A percentile compares a stretch with the other conserved stretches of the same genome.
phyloP scores from a whole-genome alignment of 306 rosid genomes.

The Notholithocarpus densiflorus region DNA sequence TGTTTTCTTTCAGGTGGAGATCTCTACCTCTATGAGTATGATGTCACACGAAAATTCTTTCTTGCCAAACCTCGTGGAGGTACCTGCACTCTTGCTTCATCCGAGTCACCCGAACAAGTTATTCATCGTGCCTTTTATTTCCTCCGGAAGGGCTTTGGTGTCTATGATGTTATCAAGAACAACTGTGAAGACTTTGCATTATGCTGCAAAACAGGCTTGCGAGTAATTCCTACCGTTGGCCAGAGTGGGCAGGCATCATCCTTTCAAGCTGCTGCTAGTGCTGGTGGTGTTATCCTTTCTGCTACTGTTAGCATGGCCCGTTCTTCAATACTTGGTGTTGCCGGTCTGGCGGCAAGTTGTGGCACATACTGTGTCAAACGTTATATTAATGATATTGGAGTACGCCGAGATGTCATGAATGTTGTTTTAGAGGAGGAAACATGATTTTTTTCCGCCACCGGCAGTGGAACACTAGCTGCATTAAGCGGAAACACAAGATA shows the following conservation, averaged over 20 bases:
- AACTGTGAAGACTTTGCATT: slow-evolving; percentile 82
- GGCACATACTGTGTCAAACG: slow-evolving; percentile 45
- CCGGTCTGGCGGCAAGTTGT: slow-evolving; percentile 28
- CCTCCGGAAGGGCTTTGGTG: slow-evolving; percentile 62
- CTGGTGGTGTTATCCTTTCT: slow-evolving; percentile 10
- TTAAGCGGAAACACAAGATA: too few relatives aligned
- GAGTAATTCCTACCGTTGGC: slow-evolving; percentile 33
- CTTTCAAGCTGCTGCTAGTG: slow-evolving; percentile 41
- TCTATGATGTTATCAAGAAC: slow-evolving; percentile 50
- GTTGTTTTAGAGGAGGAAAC: too few relatives aligned
- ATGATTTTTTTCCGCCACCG: too few relatives aligned
- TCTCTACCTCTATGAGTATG: slow-evolving; percentile 57
- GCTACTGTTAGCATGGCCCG: not conserved
- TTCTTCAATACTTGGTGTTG: slow-evolving; percentile 32
- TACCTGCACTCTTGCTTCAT: slow-evolving; percentile 63
- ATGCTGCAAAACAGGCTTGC: slow-evolving; percentile 80
- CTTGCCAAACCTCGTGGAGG: slow-evolving; percentile 68
- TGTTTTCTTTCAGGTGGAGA: slow-evolving; percentile 60
- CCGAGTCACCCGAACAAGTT: slow-evolving; percentile 41
- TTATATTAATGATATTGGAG: slow-evolving; percentile 47
- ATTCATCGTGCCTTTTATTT: slow-evolving; percentile 56
- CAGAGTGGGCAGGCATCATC: slow-evolving; percentile 67
- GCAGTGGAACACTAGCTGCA: too few relatives aligned
- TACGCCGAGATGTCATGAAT: slow-evolving; percentile 43
- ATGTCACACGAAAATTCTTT: slow-evolving; percentile 35